Base-by-base conservation (phyloP, 371 early-diverging fungal genomes). In the Rhizopus delemar region DNA sequence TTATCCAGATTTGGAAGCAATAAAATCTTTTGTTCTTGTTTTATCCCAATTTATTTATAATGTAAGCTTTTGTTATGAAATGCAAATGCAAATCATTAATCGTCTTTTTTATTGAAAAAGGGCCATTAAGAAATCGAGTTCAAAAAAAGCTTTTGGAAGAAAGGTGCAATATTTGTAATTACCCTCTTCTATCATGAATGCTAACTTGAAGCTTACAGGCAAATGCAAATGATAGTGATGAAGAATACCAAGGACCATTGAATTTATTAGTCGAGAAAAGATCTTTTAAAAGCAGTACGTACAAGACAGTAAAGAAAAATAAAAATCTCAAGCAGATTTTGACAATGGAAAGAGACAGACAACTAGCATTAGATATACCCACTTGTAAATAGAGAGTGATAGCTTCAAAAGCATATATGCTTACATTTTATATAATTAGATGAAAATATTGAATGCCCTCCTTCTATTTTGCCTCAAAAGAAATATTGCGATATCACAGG, bases 401-500 rank as follows among this genome's bases (percentile, higher is more conserved):
- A 35, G 5, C 6, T n/a, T 45, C n/a, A n/a, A 13, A 12, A 13
- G 15, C 7, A 46, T 22, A 46, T 3, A 16, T 46, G 22, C 6
- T 46, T 16, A 46, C 15, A 52, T 8, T 12, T 48, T 28, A 31
- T 31, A 31, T 22, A 45, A 28, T 22, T 66, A 89, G 89, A 92
- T 74, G 91, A 89, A 84, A 86, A 81, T 41, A 90, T 93, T 41
- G 91, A 91, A 63, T 90, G 91, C 13, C 81, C 92, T 59, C 95
- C 95, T 9, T 92, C 93, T 12, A 65, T 93, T 55, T 56, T 78
- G 36, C 95, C 95, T 15, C 86, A 84, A 60, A 90, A 91, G 70
- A 93, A 94, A 66, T 95, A 95, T 71, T 95, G 95, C 68, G 95
- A 94, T 63, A 86, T 95, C 54, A 95, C 94, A 2, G 94, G 94